Evolutionary conservation across 192 early-diverging fungal genomes (phyloP), one percentile per base, ranked within the genome.

Genomic region (Podila clonocystis): DNA sequence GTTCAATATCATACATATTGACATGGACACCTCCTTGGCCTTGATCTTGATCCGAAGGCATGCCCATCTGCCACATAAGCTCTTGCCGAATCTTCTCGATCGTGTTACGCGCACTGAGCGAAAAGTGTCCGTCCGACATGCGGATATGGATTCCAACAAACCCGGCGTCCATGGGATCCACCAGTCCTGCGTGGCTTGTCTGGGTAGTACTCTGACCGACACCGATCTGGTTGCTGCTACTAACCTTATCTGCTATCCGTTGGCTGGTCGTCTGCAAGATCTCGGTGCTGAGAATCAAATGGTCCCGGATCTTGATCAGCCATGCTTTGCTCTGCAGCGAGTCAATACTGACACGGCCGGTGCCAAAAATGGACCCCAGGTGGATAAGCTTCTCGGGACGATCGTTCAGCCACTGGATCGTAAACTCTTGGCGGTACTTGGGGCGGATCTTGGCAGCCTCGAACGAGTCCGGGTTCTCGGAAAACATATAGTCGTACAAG

Each of bases 321-420:
- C 75, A 67, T 0, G 64, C 58, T 45, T 75, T 73, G 19, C 70
- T 79, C 12, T 70, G 62, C 17, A 79, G 50, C 9, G 75, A 58
- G n/a, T 84, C 72, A 19, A 85, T 69, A n/a, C 75, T 74, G 15
- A 89, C 59, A 2, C 88, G 68, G 4, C 68, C 74, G 8, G 85
- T 74, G 17, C 83, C 82, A 67, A 86, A 87, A 15, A 87, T 68
- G 1, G 88, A 87, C 2, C 85, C 86, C 55, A 89, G 82, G 26
- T 82, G 68, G 5, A 87, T 75, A 50, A 89, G n/a, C 22, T 67
- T 59, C 31, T 89, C 86, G 3, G 83, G 77, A 9, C 85, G 49
- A 3, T 63, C 31, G 5, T 68, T 48, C 8, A 89, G 34, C 49
- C 84, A 82, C 3, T 84, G 77, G 33, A 89, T 67, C 17, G 76